Evolutionary conservation across 2,329 filamentous ascomycete species (phyloP).

Genomic region (Aaosphaeria pasadenensis): DNA sequence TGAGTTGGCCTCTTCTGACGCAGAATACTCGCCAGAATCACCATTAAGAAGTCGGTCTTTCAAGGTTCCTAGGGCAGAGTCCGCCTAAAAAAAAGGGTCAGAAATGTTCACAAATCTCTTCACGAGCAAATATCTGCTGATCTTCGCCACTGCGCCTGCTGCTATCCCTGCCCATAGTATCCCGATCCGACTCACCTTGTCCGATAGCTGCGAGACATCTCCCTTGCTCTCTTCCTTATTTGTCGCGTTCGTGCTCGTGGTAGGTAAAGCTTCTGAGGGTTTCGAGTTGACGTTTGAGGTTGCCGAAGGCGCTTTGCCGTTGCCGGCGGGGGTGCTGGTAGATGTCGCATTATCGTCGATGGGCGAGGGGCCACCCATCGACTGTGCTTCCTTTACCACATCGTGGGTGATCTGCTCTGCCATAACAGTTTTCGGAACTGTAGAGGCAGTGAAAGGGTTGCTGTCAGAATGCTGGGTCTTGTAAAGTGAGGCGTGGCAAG

Average conservation of each 20-base stretch:
- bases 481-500: neutral
- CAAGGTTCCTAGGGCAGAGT: too few relatives aligned
- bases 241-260: conserved; percentile 19
- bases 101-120: too few relatives aligned
- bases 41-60: conserved; percentile 28
- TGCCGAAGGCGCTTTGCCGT: conserved; percentile 42
- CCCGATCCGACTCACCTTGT: conserved; percentile 9
- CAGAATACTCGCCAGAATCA: conserved; percentile 31
- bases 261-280: conserved; percentile 37
- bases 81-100: too few relatives aligned
- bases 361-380: conserved; percentile 61
- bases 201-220: conserved; percentile 14
- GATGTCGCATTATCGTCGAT: conserved; percentile 65
- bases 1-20: conserved; percentile 22
- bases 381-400: conserved; percentile 70
- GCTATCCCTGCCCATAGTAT: neutral
- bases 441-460: conserved; percentile 19
- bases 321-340: conserved; percentile 54
- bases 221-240: conserved; percentile 15
- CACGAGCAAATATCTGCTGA: too few relatives aligned
- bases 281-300: conserved; percentile 28
- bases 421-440: conserved; percentile 64
- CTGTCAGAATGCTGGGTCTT: conserved; percentile 28
- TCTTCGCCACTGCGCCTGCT: too few relatives aligned
- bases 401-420: conserved; percentile 67